A percentile compares a stretch with the other conserved stretches of the same genome.
Conservation (phyloP, 352 stramenopile genomes). For the Globisporangium irregulare region DNA sequence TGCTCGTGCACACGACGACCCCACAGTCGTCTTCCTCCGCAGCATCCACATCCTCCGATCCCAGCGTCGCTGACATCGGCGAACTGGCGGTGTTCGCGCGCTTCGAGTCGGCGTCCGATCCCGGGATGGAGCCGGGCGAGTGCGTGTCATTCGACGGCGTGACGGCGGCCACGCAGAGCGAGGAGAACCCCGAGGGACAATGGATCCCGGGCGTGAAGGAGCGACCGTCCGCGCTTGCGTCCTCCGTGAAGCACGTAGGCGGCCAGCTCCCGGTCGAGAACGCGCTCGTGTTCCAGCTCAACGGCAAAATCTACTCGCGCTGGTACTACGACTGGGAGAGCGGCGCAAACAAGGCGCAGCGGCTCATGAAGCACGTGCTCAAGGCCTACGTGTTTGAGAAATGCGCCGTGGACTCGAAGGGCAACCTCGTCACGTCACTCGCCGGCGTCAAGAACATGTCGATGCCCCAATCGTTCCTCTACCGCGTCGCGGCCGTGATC, state of each 20-base stretch:
- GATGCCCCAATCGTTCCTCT: slow-evolving; percentile 26
- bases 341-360: slow-evolving; percentile 39
- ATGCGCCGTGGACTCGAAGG: slow-evolving; percentile 31
- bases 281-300: slow-evolving; percentile 34
- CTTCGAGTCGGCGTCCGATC: slow-evolving; percentile 32
- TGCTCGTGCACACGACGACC: slow-evolving; percentile 17
- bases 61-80: slow-evolving; percentile 16
- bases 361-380: slow-evolving; percentile 43
- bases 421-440: slow-evolving; percentile 27
- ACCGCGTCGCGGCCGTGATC: slow-evolving; percentile 46
- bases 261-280: slow-evolving; percentile 8
- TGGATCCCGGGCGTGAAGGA: slow-evolving; percentile 59
- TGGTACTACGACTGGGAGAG: slow-evolving; percentile 53
- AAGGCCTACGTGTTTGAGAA: slow-evolving; percentile 46
- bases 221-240: slow-evolving; percentile 27
- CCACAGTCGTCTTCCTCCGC: neutral
- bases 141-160: slow-evolving; percentile 44
- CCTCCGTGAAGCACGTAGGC: slow-evolving; percentile 17
- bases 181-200: slow-evolving; percentile 51
- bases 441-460: slow-evolving; percentile 13
- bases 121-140: slow-evolving; percentile 33
- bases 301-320: slow-evolving; percentile 39
- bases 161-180: slow-evolving; percentile 33
- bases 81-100: slow-evolving; percentile 28
- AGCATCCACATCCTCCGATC: neutral